A percentile compares a stretch with the other conserved stretches of the same genome.
Evolutionary conservation across 2,329 filamentous ascomycete genomes (phyloP).

Genomic region (Alternaria metachromatica): DNA sequence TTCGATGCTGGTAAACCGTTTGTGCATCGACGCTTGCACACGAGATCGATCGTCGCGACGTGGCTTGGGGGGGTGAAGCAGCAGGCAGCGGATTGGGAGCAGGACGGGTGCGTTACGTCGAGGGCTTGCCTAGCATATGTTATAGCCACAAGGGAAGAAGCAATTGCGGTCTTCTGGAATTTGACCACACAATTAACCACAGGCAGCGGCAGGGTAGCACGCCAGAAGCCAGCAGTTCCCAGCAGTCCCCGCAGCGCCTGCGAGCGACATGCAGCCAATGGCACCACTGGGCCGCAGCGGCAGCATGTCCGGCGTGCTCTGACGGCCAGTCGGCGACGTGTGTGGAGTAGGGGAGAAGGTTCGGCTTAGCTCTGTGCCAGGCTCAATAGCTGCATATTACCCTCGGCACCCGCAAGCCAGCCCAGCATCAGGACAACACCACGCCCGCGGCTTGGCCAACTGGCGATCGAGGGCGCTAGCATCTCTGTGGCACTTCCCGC

Average conservation of each 20-base stretch:
- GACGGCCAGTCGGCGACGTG: constrained; percentile 8
- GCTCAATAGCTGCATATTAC: constrained; percentile 10
- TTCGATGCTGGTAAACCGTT: constrained; percentile 12
- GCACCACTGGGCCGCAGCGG: not conserved
- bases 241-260: not conserved
- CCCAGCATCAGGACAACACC: constrained; percentile 4
- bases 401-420: constrained; percentile 3
- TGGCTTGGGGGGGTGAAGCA: not conserved
- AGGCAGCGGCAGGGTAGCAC: not conserved
- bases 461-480: constrained; percentile 10
- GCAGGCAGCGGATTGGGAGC: not conserved
- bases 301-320: not conserved
- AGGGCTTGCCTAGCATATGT: constrained; percentile 6
- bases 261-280: not conserved
- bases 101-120: not conserved
- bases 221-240: constrained; percentile 1
- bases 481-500: constrained; percentile 11
- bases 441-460: constrained; percentile 3
- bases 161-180: constrained; percentile 4
- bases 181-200: not conserved
- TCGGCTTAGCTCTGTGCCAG: constrained; percentile 11
- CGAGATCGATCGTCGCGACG: not conserved
- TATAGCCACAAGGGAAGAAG: constrained; percentile 12
- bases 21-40: constrained; percentile 13
- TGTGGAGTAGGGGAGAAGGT: constrained; percentile 3